Percentiles rank a stretch among this genome's conserved stretches.
phyloP scores from a whole-genome alignment of 768 basidiomycete species.

The Boletus eberwhitei region DNA sequence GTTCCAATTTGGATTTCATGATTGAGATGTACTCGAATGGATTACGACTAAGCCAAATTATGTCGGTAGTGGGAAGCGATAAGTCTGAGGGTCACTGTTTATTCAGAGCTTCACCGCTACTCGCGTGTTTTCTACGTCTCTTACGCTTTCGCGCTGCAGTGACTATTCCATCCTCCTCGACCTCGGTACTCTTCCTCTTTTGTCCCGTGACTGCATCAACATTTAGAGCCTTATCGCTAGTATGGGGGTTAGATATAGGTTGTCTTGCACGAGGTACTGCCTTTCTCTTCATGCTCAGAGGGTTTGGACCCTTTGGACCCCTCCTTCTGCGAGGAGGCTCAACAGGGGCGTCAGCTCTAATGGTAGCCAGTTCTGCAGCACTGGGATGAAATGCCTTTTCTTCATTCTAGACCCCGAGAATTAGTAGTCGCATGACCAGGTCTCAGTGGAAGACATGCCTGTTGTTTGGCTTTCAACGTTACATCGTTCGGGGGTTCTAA shows the following conservation, averaged over 20 bases:
- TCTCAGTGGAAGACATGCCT: conserved; percentile 36
- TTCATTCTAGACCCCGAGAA: conserved; percentile 49
- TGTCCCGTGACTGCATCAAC: background rate
- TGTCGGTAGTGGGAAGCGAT: background rate
- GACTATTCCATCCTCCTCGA: background rate
- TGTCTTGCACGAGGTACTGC: conserved; percentile 29
- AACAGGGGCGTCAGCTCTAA: conserved; percentile 32
- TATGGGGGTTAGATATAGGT: background rate
- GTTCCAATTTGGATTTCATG: background rate
- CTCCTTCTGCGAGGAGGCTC: conserved; percentile 55
- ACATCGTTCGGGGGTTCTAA: conserved; percentile 84
- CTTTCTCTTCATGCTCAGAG: conserved; percentile 91
- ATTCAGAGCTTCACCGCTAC: background rate
- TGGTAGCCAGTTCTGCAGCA: conserved; percentile 44
- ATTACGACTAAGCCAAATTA: background rate
- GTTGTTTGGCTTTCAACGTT: conserved; percentile 67
- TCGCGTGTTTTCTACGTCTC: conserved; percentile 16
- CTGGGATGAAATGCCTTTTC: conserved; percentile 54
- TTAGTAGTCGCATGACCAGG: background rate
- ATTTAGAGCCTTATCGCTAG: background rate
- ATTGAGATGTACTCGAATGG: background rate
- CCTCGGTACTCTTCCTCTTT: conserved; percentile 18
- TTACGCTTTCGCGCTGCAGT: conserved; percentile 20
- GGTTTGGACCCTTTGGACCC: conserved; percentile 86
- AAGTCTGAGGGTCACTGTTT: background rate